Evolutionary conservation across 805 yeast species (phyloP).

Genomic region (Yamadazyma sp.): DNA sequence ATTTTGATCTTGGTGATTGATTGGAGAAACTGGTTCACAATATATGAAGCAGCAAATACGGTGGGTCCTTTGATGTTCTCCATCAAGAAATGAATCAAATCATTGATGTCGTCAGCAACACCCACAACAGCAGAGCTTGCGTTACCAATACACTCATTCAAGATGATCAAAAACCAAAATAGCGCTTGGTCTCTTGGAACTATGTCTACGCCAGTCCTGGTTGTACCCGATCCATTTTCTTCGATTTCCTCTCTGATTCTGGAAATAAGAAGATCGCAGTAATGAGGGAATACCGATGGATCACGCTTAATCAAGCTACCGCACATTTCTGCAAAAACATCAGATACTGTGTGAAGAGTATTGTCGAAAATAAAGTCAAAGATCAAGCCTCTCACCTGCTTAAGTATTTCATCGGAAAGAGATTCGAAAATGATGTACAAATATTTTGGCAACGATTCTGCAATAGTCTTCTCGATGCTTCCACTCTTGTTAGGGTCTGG

Average conservation of each 20-base stretch:
- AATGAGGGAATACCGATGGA: conserved; percentile 45
- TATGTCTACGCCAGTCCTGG: conserved; percentile 64
- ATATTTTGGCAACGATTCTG: conserved; percentile 36
- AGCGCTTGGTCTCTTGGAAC: conserved; percentile 77
- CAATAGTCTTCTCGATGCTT: conserved; percentile 50
- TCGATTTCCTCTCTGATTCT: conserved; percentile 64
- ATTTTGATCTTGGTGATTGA: conserved; percentile 62
- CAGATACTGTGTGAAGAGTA: conserved; percentile 59
- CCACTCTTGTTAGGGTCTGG: conserved; percentile 56
- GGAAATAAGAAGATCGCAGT: conserved; percentile 46
- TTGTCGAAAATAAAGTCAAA: conserved; percentile 60
- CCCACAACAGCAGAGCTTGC: conserved; percentile 54
- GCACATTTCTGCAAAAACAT: conserved; percentile 67
- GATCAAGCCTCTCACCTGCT: conserved; percentile 44
- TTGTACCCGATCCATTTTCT: conserved; percentile 78
- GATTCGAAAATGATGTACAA: conserved; percentile 51
- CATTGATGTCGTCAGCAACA: conserved; percentile 45
- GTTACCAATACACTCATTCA: conserved; percentile 70
- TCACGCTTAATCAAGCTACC: conserved; percentile 71
- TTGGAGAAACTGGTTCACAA: conserved; percentile 66
- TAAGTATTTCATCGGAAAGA: conserved; percentile 55
- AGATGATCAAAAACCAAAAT: conserved; percentile 65
- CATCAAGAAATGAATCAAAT: conserved; percentile 46
- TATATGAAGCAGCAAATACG: conserved; percentile 56
- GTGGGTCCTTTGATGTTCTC: conserved; percentile 62